Conservation (phyloP, 2,329 filamentous ascomycete species). For the Monilinia fructigena region DNA sequence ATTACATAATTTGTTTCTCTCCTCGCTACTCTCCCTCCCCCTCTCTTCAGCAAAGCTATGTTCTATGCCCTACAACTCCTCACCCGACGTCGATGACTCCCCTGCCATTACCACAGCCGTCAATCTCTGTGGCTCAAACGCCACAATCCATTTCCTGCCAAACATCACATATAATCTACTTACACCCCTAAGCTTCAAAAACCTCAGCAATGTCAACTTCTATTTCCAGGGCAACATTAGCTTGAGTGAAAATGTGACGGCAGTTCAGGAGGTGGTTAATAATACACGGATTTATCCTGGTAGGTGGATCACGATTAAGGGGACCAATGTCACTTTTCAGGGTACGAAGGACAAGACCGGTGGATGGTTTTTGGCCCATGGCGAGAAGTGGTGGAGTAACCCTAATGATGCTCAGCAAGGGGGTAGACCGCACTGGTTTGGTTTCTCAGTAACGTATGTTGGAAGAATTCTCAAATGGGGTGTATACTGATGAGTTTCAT, state of each 20-base stretch:
- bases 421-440: constrained; percentile 18
- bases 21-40: constrained; percentile 10
- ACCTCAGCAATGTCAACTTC: constrained; percentile 3
- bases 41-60: constrained; percentile 10
- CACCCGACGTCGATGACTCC: constrained; percentile 1
- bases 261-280: constrained; percentile 12
- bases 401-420: background rate
- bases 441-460: constrained; percentile 10
- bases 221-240: constrained; percentile 16
- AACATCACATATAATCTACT: constrained; percentile 18
- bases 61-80: constrained; percentile 14
- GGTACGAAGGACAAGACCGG: background rate
- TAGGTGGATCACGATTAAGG: constrained; percentile 18
- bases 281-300: constrained; percentile 7
- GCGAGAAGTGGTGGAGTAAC: constrained; percentile 16
- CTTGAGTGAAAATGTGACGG: constrained; percentile 20
- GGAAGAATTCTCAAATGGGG: background rate
- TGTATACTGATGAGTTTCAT: background rate
- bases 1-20: background rate
- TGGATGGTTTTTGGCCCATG: constrained; percentile 20
- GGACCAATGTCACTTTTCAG: constrained; percentile 12
- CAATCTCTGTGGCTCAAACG: background rate
- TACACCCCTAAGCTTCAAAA: constrained; percentile 1
- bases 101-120: constrained; percentile 1
- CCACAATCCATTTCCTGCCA: constrained; percentile 11